Conservation (phyloP, 1,284 basidiomycete species). For the Pulveroboletus ridleyi region DNA sequence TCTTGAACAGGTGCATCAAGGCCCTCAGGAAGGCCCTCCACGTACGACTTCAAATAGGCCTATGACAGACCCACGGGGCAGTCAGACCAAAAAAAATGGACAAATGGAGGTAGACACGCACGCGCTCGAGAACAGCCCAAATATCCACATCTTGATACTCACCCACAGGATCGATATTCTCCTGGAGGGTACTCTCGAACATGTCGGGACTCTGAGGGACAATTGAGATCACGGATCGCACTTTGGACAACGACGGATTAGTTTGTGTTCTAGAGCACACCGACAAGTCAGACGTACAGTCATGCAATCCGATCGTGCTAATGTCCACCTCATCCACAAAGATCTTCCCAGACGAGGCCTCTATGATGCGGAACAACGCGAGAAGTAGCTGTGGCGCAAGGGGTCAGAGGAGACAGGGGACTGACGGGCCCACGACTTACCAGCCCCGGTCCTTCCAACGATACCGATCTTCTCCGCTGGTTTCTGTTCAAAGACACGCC, state of each 20-base stretch:
- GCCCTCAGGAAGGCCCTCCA: conserved; percentile 73
- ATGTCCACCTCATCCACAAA: conserved; percentile 88
- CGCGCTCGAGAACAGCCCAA: conserved; percentile 83
- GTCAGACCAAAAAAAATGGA: conserved; percentile 4
- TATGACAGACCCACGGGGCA: conserved; percentile 27
- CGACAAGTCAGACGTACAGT: conserved; percentile 52
- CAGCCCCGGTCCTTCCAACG: conserved; percentile 89
- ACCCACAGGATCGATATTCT: conserved; percentile 85
- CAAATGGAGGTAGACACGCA: conserved; percentile 38
- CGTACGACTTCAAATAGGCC: conserved; percentile 74
- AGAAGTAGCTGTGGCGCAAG: conserved; percentile 54
- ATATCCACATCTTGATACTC: conserved; percentile 79
- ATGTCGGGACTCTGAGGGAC: conserved; percentile 88
- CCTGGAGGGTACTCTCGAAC: conserved; percentile 87
- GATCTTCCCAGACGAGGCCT: conserved; percentile 82
- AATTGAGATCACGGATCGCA: conserved; percentile 82
- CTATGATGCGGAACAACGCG: conserved; percentile 83
- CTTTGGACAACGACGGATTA: conserved; percentile 41
- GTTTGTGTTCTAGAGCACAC: neutral
- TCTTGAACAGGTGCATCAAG: conserved; percentile 83
- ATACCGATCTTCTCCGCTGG: conserved; percentile 87
- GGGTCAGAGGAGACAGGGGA: neutral
- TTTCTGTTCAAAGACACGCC: conserved; percentile 45
- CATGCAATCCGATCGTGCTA: conserved; percentile 82
- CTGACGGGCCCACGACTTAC: conserved; percentile 46